Evolutionary conservation across 2,329 filamentous ascomycete species (phyloP).

Genomic region (Monilinia polystroma): DNA sequence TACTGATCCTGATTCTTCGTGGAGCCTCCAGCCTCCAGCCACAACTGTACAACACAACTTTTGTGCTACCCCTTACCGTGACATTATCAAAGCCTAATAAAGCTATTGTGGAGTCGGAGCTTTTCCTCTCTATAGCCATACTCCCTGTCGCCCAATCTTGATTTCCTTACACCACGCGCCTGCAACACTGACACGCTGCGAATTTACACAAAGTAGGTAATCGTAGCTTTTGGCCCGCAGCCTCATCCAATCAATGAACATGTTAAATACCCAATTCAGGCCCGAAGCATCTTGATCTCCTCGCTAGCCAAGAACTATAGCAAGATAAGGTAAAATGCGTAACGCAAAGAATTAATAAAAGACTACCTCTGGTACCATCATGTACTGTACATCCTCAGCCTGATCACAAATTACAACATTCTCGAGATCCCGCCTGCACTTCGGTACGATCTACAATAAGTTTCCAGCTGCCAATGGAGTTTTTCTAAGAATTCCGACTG

Average conservation of each 20-base stretch:
- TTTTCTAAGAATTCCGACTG: conserved; percentile 13
- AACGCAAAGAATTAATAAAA: neutral
- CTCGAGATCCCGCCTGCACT: conserved; percentile 16
- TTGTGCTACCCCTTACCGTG: conserved; percentile 13
- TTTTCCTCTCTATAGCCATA: neutral
- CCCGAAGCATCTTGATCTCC: neutral
- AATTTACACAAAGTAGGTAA: conserved; percentile 12
- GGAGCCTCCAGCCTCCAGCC: neutral
- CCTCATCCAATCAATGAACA: neutral
- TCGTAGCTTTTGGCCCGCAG: neutral
- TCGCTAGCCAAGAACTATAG: neutral
- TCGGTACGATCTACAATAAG: conserved; percentile 15
- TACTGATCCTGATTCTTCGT: conserved; percentile 1
- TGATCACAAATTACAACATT: conserved; percentile 19
- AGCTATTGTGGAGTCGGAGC: conserved; percentile 13
- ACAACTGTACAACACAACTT: neutral
- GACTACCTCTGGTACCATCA: conserved; percentile 12
- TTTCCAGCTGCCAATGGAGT: conserved; percentile 9
- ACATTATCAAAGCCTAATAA: conserved; percentile 14
- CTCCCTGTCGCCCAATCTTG: neutral
- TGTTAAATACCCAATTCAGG: neutral
- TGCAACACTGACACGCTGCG: conserved; percentile 8
- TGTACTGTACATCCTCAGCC: conserved; percentile 18
- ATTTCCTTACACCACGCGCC: conserved; percentile 7
- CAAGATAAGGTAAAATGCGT: neutral